These are phyloP conservation scores for Bonia amplexicaulis DNA, from an alignment of 176 grass and related monocot species.

Conservation along the genomic window DNA sequence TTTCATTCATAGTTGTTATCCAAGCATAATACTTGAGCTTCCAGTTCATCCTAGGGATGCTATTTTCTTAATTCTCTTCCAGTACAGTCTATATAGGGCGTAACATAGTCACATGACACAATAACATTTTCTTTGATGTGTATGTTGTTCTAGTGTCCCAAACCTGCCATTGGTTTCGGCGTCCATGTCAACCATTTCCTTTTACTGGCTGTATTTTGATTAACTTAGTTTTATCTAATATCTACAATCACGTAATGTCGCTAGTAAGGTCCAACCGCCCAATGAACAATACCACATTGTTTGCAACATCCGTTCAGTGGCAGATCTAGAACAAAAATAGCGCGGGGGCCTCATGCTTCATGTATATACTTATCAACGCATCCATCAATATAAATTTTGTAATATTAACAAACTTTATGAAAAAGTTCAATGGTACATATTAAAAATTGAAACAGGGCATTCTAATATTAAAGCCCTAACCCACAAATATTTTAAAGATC, in stretches of 20 bases:
- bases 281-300: background rate
- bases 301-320: background rate
- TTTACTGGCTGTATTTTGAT: background rate
- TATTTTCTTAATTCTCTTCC: background rate
- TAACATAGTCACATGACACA: background rate
- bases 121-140: background rate
- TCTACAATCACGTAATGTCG: background rate
- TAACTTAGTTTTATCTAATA: background rate
- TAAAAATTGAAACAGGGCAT: too few species aligned
- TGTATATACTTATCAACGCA: too few species aligned
- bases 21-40: background rate
- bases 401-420: too few species aligned
- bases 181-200: background rate
- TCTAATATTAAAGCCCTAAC: too few species aligned
- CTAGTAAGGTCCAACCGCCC: background rate
- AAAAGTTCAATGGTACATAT: too few species aligned
- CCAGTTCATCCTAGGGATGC: constrained; percentile 4
- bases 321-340: too few species aligned
- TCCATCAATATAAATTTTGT: too few species aligned
- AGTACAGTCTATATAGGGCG: background rate
- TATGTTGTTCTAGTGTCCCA: background rate
- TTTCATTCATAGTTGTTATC: background rate
- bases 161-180: background rate
- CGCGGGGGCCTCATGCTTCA: too few species aligned
- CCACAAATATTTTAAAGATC: too few species aligned